Percentiles rank a stretch among this genome's conserved stretches.
phyloP scores from a whole-genome alignment of 225 moss, liverwort and hornwort species.

The Sphagnum tenellum region DNA sequence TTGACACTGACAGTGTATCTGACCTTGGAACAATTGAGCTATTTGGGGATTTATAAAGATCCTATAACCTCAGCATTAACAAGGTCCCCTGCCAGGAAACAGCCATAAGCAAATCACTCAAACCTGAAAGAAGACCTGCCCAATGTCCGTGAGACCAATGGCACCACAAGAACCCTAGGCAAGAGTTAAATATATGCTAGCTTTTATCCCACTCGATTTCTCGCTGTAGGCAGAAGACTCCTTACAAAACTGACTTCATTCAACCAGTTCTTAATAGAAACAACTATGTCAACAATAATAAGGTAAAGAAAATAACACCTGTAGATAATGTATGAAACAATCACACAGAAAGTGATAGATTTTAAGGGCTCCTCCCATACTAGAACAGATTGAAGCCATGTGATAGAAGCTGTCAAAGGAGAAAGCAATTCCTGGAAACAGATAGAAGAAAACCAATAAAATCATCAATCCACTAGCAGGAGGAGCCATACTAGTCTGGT shows the following conservation, averaged over 20 bases:
- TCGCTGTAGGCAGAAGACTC: not conserved
- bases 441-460: not conserved
- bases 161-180: no score
- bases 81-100: no score
- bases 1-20: no score
- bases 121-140: no score
- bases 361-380: constrained; percentile 82
- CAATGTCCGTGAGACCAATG: no score
- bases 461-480: not conserved
- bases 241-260: not conserved
- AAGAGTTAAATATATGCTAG: not conserved
- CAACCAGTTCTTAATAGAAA: no score
- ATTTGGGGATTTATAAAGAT: no score
- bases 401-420: constrained; percentile 33
- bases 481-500: not conserved
- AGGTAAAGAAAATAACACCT: constrained; percentile 27
- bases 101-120: no score
- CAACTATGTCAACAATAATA: no score
- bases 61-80: no score
- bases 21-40: no score
- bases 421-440: constrained; percentile 60
- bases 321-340: constrained; percentile 68
- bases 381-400: constrained; percentile 56
- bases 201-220: no score
- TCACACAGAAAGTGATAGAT: constrained; percentile 49